Evolutionary conservation across 148 eudicot species (phyloP).

Genomic region (Rhododendron vialii): DNA sequence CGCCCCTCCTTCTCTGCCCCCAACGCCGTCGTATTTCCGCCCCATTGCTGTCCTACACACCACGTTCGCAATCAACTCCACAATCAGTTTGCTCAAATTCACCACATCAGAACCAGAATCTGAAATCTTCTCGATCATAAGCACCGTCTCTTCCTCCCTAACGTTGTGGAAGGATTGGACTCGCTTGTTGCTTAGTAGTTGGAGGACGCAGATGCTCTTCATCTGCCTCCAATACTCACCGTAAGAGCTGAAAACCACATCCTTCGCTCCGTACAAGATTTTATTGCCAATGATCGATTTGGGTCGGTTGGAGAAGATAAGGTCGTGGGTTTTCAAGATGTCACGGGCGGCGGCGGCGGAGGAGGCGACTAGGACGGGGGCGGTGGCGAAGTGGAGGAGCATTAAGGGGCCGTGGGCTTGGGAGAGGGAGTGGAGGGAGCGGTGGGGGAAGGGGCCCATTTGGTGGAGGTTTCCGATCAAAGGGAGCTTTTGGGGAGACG

Average conservation of each 20-base stretch:
- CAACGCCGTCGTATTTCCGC: neutral
- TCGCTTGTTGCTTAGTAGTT: conserved; percentile 26
- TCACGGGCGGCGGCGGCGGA: conserved; percentile 38
- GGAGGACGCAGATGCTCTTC: conserved; percentile 46
- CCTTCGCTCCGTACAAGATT: conserved; percentile 27
- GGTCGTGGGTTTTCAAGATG: conserved; percentile 59
- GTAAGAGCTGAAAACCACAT: conserved; percentile 29
- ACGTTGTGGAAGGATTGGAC: conserved; percentile 12
- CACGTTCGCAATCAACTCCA: neutral
- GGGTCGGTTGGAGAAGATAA: conserved; percentile 35
- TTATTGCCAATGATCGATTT: neutral
- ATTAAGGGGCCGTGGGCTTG: conserved; percentile 39
- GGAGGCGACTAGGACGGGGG: conserved; percentile 36
- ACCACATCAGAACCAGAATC: neutral
- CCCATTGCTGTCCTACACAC: neutral
- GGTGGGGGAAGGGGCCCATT: conserved; percentile 41
- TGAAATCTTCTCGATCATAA: conserved; percentile 12
- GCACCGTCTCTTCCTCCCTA: conserved; percentile 21
- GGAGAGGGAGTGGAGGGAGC: conserved; percentile 29
- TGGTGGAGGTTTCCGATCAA: conserved; percentile 62
- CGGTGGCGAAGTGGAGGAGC: conserved; percentile 43
- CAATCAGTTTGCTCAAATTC: conserved; percentile 31
- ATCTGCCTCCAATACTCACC: conserved; percentile 64
- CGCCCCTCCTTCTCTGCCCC: neutral
- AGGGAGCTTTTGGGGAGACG: conserved; percentile 64